Evolutionary conservation across 306 rosid species (phyloP), one percentile per base, ranked within the genome.

Genomic region (Cyamopsis tetragonoloba): DNA sequence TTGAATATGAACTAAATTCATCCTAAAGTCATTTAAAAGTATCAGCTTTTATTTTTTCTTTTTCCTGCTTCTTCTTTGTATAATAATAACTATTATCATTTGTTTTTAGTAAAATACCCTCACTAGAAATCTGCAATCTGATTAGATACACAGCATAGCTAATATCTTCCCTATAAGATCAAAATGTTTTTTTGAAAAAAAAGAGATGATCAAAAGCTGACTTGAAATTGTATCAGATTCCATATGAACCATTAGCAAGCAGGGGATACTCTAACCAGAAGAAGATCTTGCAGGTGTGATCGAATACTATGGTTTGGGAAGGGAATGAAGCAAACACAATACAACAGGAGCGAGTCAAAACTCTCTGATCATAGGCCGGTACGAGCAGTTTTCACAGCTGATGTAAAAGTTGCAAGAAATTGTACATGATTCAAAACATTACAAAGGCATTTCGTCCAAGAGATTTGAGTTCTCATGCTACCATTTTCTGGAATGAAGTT

Each of bases 311-410:
- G 85, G 89, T 82, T 68, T 18, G 81, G 87, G n/a, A 71, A 75
- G 51, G 87, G 86, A 47, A 73, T 87, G 49, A 77, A 56, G 70
- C 92, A 87, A 77, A 77, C 28, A 1, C 64, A 75, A 7, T 77
- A 80, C 50, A 43, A 13, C 26, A 74, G 84, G 77, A 65, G 81
- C 17, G 88, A 81, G 49, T 74, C 80, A 30, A 77, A 15, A 34
- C 72, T 82, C 27, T 84, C 87, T 3, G 85, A 83, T 77, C 86
- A 83, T 39, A 77, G 85, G 64, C 86, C 88, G 28, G 79, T 86
- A 19, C 31, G 68, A 39, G 85, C 85, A 35, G 18, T 71, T 38
- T 83, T 86, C 72, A 72, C 18, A 3, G 83, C 76, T 20, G 82
- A 82, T 14, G 24, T 75, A 55, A 53, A 63, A 65, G 70, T 70